These are phyloP conservation scores for Trichocomaceae sp. DNA, from an alignment of 2,329 filamentous ascomycete species.

Conservation along the genomic window DNA sequence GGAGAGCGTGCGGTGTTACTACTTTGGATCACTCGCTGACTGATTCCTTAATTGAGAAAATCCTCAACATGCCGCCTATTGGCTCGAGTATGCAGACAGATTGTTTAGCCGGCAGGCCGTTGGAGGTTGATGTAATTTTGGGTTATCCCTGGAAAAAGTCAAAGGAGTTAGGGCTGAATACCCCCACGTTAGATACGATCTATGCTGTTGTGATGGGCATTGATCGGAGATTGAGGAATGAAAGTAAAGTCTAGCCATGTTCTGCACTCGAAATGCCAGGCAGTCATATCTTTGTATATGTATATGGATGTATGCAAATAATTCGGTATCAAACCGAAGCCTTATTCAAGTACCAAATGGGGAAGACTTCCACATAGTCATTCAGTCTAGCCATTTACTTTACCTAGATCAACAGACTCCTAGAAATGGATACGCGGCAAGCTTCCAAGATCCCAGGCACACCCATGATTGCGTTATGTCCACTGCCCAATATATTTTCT, in stretches of 20 bases:
- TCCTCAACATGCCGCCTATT: constrained; percentile 35
- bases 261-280: neutral
- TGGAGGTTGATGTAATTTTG: constrained; percentile 45
- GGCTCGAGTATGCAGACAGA: constrained; percentile 44
- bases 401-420: constrained; percentile 13
- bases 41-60: constrained; percentile 34
- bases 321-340: too few species aligned
- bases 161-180: constrained; percentile 12
- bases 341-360: too few species aligned
- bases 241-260: neutral
- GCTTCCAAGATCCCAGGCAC: constrained; percentile 40
- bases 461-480: constrained; percentile 36
- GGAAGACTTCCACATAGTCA: too few species aligned
- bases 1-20: constrained; percentile 31
- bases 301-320: too few species aligned
- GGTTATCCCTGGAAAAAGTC: constrained; percentile 18
- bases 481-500: too few species aligned
- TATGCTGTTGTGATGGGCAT: constrained; percentile 13
- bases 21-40: constrained; percentile 30
- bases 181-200: constrained; percentile 11
- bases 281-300: too few species aligned
- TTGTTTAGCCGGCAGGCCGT: constrained; percentile 32
- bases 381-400: too few species aligned
- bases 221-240: constrained; percentile 11
- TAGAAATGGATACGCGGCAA: constrained; percentile 48